Percentiles rank a stretch among this genome's conserved stretches.
Evolutionary conservation across 140 eudicot genomes (phyloP).

Genomic region (Oenanthe javanica): DNA sequence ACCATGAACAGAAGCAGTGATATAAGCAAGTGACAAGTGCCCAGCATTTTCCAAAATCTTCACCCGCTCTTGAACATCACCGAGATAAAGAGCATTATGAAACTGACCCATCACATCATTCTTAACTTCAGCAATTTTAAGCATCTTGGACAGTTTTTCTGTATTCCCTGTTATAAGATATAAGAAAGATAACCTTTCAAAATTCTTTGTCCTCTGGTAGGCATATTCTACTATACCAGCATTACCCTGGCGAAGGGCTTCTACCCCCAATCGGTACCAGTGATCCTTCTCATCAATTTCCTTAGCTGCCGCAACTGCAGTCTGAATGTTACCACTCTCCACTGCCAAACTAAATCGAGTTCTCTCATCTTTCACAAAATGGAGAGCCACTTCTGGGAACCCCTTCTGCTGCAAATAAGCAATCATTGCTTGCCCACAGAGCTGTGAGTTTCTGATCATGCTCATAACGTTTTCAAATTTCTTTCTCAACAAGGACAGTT

Average conservation of each 20-base stretch:
- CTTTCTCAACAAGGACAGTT: constrained; percentile 12
- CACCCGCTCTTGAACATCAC: constrained; percentile 38
- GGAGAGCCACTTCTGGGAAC: constrained; percentile 19
- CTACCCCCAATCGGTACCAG: constrained; percentile 20
- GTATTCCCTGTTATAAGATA: constrained; percentile 16
- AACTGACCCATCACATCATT: constrained; percentile 40
- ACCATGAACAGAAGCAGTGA: constrained; percentile 44
- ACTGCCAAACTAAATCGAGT: constrained; percentile 17
- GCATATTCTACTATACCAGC: constrained; percentile 17
- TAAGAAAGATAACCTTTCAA: constrained; percentile 16
- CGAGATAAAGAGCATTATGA: constrained; percentile 50
- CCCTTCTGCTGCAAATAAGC: constrained; percentile 21
- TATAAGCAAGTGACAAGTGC: constrained; percentile 49
- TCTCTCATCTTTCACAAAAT: constrained; percentile 21
- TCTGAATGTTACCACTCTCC: constrained; percentile 16
- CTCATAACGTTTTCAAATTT: constrained; percentile 15
- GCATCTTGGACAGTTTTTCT: constrained; percentile 18
- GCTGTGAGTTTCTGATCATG: constrained; percentile 19
- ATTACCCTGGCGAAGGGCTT: constrained; percentile 24
- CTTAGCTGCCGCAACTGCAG: constrained; percentile 21
- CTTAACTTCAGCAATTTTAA: constrained; percentile 19
- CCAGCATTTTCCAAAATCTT: constrained; percentile 42
- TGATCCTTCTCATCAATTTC: constrained; percentile 22
- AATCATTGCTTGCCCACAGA: constrained; percentile 21
- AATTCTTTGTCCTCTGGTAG: constrained; percentile 18